Evolutionary conservation across 148 eudicot species (phyloP).

Genomic region (Rhododendron mucronatum): DNA sequence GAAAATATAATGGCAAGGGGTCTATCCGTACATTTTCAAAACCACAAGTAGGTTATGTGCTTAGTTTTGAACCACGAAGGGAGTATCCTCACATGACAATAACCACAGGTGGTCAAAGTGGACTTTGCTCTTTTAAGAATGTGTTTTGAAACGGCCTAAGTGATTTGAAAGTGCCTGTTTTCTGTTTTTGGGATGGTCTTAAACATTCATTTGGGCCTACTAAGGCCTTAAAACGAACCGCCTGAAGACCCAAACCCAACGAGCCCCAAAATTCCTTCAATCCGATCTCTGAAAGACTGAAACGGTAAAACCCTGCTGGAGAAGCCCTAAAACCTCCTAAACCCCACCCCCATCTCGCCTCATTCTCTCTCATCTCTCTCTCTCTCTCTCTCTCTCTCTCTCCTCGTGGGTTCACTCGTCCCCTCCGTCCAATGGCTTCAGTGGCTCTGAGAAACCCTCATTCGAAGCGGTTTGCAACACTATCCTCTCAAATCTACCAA

Average conservation of each 20-base stretch:
- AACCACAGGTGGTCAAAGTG: no score
- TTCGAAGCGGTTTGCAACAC: conserved; percentile 44
- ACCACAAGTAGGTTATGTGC: no score
- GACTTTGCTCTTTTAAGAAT: no score
- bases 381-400: conserved; percentile 2
- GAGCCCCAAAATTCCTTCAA: not conserved
- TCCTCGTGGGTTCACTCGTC: not conserved
- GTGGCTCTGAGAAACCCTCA: conserved; percentile 48
- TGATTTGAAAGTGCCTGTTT: not conserved
- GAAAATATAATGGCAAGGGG: no score
- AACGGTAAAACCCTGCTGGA: not conserved
- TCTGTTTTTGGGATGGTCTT: not conserved
- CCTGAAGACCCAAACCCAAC: not conserved
- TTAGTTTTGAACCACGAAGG: no score
- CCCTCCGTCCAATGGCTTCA: conserved; percentile 50
- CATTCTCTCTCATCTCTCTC: not conserved
- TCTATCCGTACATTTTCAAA: no score
- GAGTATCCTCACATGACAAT: no score
- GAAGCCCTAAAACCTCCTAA: conserved; percentile 16
- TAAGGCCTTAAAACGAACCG: not conserved
- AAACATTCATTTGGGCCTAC: not conserved
- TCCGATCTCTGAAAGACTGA: not conserved
- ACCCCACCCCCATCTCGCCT: not conserved
- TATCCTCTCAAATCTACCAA: conserved; percentile 44
- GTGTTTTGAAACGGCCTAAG: no score